Base-by-base conservation (phyloP, 2,329 filamentous ascomycete species). In the Tympanopsis confertula region DNA sequence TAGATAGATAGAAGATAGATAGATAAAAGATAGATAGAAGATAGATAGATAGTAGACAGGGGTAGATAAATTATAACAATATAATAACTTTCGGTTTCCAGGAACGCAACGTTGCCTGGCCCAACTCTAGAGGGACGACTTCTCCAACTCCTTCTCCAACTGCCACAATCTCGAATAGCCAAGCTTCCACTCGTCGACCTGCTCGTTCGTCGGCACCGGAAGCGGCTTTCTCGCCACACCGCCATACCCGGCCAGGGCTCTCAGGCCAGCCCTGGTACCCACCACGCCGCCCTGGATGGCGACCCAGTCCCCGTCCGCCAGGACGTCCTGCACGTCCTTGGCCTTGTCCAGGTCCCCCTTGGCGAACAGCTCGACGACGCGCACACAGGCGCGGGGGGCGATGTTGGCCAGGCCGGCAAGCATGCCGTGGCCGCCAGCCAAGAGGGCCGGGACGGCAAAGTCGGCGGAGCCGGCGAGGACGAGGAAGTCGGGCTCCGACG, bases 381-480 rank as follows among this genome's bases (percentile, higher is more conserved):
- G 61, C 37, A 78, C 66, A 55, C 78, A 82, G 12, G 77, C 67
- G 50, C 71, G 78, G 20, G 82, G 82, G 2, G 78, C 71, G 37
- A 86, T 69, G 57, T 86, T 86, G 48, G 72, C 82, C 43, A 84
- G 67, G 4, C 81, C 82, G 19, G 76, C 79, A 39, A 87, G 75
- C 49, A 85, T 74, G 38, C 82, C 82, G 39, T 78, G 75, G 5
- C 78, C 80, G 32, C 81, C 82, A 5, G 69, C 80, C 22, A 80
- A 66, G 28, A 86, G 55, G 0, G 78, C 78, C 50, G 82, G 80
- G 35, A 86, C 62, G 3, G 77, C 71, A 56, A 86, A 85, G 57
- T 86, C 82, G 36, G 80, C 78, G 2, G 78, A 82, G 38, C 82
- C 82, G 18, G 78, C 81, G 49, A 86, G 70, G 45, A 80, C 80